A percentile compares a stretch with the other conserved stretches of the same genome.
Evolutionary conservation across 257 asterid genomes (phyloP).

Genomic region (Solanum clarkiae): DNA sequence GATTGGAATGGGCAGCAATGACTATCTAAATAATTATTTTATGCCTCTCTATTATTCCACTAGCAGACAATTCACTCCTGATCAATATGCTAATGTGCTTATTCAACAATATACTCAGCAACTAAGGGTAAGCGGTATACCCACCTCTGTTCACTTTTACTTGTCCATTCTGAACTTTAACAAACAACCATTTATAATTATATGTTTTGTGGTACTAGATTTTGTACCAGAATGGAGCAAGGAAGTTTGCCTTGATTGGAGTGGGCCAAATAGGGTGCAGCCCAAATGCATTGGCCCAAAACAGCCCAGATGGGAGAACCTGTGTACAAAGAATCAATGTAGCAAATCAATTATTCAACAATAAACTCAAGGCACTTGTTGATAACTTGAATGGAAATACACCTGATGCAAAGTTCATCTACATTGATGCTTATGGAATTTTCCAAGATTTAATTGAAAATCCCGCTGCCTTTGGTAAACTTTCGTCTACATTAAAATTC

Average conservation of each 20-base stretch:
- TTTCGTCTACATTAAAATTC: neutral
- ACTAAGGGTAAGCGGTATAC: slow-evolving; percentile 4
- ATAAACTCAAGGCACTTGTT: slow-evolving; percentile 11
- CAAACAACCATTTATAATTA: neutral
- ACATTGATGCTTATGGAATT: slow-evolving; percentile 13
- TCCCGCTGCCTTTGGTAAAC: slow-evolving; percentile 15
- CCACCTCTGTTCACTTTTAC: neutral
- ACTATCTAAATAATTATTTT: slow-evolving; percentile 19
- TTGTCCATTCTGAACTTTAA: neutral
- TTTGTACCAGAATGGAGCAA: slow-evolving; percentile 18
- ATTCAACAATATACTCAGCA: slow-evolving; percentile 37
- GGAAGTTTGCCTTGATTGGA: slow-evolving; percentile 8
- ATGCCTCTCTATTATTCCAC: slow-evolving; percentile 1
- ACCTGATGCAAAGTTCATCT: slow-evolving; percentile 9
- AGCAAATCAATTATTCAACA: slow-evolving; percentile 10
- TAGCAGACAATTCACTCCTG: slow-evolving; percentile 11
- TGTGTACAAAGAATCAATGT: slow-evolving; percentile 11
- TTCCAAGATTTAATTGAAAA: slow-evolving; percentile 18
- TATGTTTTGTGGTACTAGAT: neutral
- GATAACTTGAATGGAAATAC: neutral
- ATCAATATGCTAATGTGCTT: slow-evolving; percentile 29
- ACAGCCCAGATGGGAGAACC: slow-evolving; percentile 8
- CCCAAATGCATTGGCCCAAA: slow-evolving; percentile 15
- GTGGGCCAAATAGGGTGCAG: slow-evolving; percentile 20
- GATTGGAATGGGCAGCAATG: slow-evolving; percentile 17